phyloP scores from a whole-genome alignment of 139 green algal genomes.

The Closterium sp. region DNA sequence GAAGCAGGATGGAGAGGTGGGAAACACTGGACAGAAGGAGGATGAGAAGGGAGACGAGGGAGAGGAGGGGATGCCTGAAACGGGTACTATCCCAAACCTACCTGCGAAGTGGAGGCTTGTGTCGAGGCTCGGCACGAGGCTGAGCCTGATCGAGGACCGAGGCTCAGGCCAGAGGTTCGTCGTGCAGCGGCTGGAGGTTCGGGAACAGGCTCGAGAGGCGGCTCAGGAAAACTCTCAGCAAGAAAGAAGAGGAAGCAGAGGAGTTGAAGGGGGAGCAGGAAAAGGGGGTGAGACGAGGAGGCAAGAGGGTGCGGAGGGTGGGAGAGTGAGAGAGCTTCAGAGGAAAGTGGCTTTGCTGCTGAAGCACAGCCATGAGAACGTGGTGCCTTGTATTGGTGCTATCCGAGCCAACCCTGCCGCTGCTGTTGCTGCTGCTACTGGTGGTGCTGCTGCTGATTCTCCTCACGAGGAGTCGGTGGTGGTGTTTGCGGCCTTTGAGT shows the following conservation, averaged over 20 bases:
- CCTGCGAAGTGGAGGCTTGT: background rate
- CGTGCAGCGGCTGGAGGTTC: background rate
- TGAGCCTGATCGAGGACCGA: background rate
- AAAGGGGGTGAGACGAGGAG: background rate
- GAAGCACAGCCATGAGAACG: too few species aligned
- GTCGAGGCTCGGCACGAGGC: background rate
- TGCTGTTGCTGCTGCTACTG: background rate
- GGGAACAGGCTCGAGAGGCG: background rate
- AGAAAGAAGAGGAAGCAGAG: too few species aligned
- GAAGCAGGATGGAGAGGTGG: too few species aligned
- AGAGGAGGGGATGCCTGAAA: background rate
- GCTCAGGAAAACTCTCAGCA: too few species aligned
- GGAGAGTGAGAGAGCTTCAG: background rate
- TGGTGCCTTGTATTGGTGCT: background rate
- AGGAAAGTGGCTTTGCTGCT: background rate
- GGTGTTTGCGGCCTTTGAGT: constrained; percentile 5
- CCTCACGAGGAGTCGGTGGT: background rate
- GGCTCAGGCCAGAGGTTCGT: background rate
- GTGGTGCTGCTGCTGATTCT: too few species aligned
- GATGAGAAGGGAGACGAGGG: background rate
- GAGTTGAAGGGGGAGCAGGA: too few species aligned
- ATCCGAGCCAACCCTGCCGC: background rate
- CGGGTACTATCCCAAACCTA: background rate
- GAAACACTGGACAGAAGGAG: too few species aligned
- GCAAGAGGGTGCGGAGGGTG: background rate